Conservation (phyloP, 768 basidiomycete genomes). For the Clitopilus passeckerianus region DNA sequence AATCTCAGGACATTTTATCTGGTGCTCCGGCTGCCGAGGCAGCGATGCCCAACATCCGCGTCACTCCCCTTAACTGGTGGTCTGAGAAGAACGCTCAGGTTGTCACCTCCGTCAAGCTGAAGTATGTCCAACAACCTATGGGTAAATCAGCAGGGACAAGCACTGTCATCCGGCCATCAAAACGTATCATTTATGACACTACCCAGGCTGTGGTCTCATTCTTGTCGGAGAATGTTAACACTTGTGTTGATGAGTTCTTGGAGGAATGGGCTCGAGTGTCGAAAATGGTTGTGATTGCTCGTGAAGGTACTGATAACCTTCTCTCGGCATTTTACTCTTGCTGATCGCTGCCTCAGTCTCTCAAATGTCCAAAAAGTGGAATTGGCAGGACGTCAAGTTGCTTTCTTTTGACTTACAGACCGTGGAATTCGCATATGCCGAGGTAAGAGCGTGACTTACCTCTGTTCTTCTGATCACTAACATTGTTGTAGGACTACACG, state of each 20-base stretch:
- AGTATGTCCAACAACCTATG: constrained; percentile 84
- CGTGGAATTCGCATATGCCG: constrained; percentile 82
- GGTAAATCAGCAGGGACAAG: constrained; percentile 62
- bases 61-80: constrained; percentile 92
- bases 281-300: constrained; percentile 91
- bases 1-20: constrained; percentile 74
- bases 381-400: constrained; percentile 74
- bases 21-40: constrained; percentile 87
- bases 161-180: constrained; percentile 75
- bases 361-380: constrained; percentile 70
- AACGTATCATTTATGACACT: constrained; percentile 87
- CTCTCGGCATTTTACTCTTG: constrained; percentile 1
- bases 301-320: constrained; percentile 59
- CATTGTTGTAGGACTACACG: constrained; percentile 53
- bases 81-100: constrained; percentile 75
- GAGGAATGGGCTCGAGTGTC: constrained; percentile 92
- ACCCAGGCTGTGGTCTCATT: constrained; percentile 87
- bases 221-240: constrained; percentile 79
- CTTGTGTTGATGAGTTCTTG: constrained; percentile 85
- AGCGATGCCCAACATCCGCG: constrained; percentile 88
- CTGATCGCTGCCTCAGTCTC: constrained; percentile 46
- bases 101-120: constrained; percentile 86
- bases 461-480: neutral
- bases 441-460: constrained; percentile 26
- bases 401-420: constrained; percentile 90